Conservation (phyloP, 2,329 filamentous ascomycete genomes). For the Beauveria varroae region DNA sequence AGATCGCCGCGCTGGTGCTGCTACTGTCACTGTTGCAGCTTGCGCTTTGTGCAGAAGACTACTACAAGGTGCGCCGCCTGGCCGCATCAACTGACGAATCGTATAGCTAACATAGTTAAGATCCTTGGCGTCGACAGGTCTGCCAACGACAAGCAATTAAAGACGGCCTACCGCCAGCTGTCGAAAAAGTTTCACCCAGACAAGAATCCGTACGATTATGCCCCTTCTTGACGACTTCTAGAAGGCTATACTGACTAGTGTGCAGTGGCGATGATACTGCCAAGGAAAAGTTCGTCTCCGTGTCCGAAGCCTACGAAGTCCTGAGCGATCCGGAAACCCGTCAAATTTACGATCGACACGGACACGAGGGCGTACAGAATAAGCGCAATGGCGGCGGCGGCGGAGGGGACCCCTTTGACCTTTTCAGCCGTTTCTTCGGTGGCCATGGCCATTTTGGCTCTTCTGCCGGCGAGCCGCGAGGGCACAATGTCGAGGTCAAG, state of each 20-base stretch:
- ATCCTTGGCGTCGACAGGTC: constrained; percentile 72
- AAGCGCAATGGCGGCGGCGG: constrained; percentile 64
- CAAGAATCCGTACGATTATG: constrained; percentile 76
- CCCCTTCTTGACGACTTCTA: constrained; percentile 1
- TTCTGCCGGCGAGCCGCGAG: constrained; percentile 65
- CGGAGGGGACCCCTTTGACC: constrained; percentile 78
- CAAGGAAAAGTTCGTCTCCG: constrained; percentile 84
- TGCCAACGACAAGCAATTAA: constrained; percentile 81
- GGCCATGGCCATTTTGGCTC: constrained; percentile 78
- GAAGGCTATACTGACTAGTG: not conserved
- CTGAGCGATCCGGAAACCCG: constrained; percentile 74
- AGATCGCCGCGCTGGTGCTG: constrained; percentile 40
- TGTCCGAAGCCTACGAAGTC: constrained; percentile 92
- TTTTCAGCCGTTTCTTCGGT: constrained; percentile 96
- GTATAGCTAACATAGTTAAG: constrained; percentile 31
- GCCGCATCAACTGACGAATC: constrained; percentile 1
- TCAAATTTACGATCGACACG: constrained; percentile 88
- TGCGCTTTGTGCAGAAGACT: constrained; percentile 59
- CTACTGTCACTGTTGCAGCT: constrained; percentile 48
- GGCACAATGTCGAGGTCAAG: constrained; percentile 83
- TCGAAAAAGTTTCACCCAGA: constrained; percentile 97
- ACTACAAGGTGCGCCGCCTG: constrained; percentile 58
- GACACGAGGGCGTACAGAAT: constrained; percentile 83
- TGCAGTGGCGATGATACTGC: constrained; percentile 67
- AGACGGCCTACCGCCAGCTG: constrained; percentile 82